A percentile compares a stretch with the other conserved stretches of the same genome.
These are phyloP conservation scores for Aspergillus hancockii DNA, from an alignment of 495 filamentous ascomycete species.

Conservation along the genomic window DNA sequence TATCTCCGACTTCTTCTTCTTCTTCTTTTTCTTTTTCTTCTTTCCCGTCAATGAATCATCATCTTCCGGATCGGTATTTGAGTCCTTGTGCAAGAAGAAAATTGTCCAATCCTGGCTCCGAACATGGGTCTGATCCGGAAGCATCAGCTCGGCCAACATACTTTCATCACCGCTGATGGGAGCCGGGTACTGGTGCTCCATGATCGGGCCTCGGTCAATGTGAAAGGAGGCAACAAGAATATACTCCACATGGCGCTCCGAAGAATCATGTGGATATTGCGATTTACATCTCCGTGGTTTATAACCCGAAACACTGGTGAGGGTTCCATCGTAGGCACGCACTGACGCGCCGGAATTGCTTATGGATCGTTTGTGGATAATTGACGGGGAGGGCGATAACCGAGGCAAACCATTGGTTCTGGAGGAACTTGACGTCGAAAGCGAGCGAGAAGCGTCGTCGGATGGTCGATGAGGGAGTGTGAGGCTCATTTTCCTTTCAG, in stretches of 20 bases:
- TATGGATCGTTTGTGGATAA: constrained; percentile 52
- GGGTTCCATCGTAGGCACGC: constrained; percentile 47
- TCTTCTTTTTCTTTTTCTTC: constrained; percentile 48
- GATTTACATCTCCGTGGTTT: constrained; percentile 63
- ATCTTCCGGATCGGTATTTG: constrained; percentile 68
- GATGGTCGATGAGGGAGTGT: constrained; percentile 48
- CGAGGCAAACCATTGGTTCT: constrained; percentile 55
- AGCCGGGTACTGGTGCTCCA: constrained; percentile 97
- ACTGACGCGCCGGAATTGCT: constrained; percentile 45
- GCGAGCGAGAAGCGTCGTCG: constrained; percentile 33
- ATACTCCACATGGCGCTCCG: constrained; percentile 96
- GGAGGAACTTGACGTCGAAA: constrained; percentile 50
- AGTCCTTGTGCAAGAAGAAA: constrained; percentile 97
- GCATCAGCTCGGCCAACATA: constrained; percentile 98
- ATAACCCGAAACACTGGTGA: constrained; percentile 30
- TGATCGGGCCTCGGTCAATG: constrained; percentile 91
- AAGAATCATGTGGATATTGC: constrained; percentile 77
- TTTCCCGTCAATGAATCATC: constrained; percentile 57
- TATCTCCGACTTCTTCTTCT: constrained; percentile 25
- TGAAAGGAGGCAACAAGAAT: constrained; percentile 98
- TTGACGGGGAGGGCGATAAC: constrained; percentile 54
- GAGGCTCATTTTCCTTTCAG: constrained; percentile 40
- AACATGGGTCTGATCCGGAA: constrained; percentile 95
- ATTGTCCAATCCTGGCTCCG: constrained; percentile 98
- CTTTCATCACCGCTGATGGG: constrained; percentile 95